These are phyloP conservation scores for Plasmodium cynomolgi DNA, from an alignment of 169 alveolate genomes.

Conservation along the genomic window DNA sequence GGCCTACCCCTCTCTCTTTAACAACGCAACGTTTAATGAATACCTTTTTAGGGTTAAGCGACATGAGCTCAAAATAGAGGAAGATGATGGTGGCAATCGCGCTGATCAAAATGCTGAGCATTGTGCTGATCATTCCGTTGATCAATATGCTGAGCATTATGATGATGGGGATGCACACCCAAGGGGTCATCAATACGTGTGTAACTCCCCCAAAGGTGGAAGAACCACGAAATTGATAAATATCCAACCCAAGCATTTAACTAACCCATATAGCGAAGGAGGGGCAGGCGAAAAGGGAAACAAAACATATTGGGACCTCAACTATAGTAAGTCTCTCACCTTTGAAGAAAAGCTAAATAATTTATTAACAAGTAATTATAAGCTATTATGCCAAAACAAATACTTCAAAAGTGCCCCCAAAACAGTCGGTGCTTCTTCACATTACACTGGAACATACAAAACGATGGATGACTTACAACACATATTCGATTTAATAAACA, in stretches of 20 bases:
- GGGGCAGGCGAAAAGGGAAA: not conserved
- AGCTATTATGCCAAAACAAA: not conserved
- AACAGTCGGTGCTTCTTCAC: not conserved
- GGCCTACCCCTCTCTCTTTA: slow-evolving; percentile 37
- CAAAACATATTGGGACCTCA: not conserved
- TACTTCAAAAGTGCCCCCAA: not conserved
- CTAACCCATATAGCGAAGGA: not conserved
- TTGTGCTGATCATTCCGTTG: not conserved
- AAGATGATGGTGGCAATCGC: not conserved
- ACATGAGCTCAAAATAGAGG: not conserved
- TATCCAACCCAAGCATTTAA: not conserved
- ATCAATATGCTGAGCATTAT: not conserved
- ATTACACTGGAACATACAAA: not conserved
- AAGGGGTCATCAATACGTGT: not conserved
- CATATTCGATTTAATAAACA: slow-evolving; percentile 36
- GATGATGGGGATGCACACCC: not conserved
- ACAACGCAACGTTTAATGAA: slow-evolving; percentile 34
- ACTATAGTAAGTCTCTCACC: not conserved
- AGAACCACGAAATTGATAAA: slow-evolving; percentile 2
- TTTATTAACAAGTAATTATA: slow-evolving; percentile 11
- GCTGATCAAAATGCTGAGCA: not conserved
- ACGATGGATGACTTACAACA: slow-evolving; percentile 10
- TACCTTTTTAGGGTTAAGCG: slow-evolving; percentile 11
- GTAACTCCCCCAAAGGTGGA: not conserved
- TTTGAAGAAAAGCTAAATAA: slow-evolving; percentile 45